Percentiles rank a stretch among this genome's conserved stretches.
These are phyloP conservation scores for Neopestalotiopsis clavispora DNA, from an alignment of 2,329 filamentous ascomycete genomes.

Conservation along the genomic window DNA sequence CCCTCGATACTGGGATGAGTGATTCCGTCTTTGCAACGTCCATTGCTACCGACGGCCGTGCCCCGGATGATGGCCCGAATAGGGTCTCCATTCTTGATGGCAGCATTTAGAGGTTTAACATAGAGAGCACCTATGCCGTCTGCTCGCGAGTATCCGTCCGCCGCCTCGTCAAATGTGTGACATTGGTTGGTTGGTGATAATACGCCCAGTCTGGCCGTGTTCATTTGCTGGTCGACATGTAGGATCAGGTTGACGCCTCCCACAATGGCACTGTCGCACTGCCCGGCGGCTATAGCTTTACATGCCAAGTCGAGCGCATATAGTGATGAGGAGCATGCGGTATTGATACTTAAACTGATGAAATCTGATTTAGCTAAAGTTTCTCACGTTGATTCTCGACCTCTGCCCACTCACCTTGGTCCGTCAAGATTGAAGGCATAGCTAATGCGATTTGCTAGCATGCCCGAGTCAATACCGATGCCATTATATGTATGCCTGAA, in stretches of 20 bases:
- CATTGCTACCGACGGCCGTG: background rate
- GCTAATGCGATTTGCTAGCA: background rate
- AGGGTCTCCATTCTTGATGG: background rate
- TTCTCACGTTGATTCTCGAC: no score
- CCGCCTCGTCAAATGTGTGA: background rate
- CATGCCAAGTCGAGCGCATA: constrained; percentile 28
- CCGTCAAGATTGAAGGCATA: background rate
- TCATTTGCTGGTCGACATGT: constrained; percentile 26
- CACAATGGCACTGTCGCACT: constrained; percentile 31
- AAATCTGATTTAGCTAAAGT: no score
- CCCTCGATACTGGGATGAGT: background rate
- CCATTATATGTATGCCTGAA: background rate
- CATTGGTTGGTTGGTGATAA: constrained; percentile 38
- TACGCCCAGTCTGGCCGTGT: constrained; percentile 30
- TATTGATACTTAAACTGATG: constrained; percentile 20
- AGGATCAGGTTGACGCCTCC: constrained; percentile 29
- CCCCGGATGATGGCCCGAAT: background rate
- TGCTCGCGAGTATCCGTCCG: background rate
- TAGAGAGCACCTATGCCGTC: background rate
- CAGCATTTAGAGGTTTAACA: background rate
- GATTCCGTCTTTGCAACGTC: background rate
- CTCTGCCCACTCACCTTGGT: background rate
- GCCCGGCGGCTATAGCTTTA: constrained; percentile 19
- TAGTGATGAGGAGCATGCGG: constrained; percentile 37
- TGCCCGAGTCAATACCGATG: background rate